Percentiles rank a stretch among this genome's conserved stretches.
These are phyloP conservation scores for Chalaropsis ovoidea DNA, from an alignment of 2,329 filamentous ascomycete species.

Conservation along the genomic window DNA sequence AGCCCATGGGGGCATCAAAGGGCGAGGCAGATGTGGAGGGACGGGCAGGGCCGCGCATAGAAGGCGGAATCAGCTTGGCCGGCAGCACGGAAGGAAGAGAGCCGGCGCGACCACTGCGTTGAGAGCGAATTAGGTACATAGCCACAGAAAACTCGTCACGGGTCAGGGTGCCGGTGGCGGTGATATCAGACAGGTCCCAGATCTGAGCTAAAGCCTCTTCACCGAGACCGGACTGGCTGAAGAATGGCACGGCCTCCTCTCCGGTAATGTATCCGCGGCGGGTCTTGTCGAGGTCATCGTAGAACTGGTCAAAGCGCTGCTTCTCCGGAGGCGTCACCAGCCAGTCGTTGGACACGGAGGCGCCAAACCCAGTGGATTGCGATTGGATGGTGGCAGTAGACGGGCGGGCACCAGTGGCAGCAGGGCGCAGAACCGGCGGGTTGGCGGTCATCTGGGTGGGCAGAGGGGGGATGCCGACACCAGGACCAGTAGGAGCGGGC, in stretches of 20 bases:
- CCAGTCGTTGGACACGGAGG: slow-evolving; percentile 53
- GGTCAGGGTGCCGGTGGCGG: slow-evolving; percentile 73
- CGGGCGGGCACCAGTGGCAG: slow-evolving; percentile 41
- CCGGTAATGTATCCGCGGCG: slow-evolving; percentile 79
- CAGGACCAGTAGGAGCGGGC: slow-evolving; percentile 38
- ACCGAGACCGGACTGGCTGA: slow-evolving; percentile 80
- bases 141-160: slow-evolving; percentile 92
- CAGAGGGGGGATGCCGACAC: slow-evolving; percentile 35
- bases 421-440: slow-evolving; percentile 45
- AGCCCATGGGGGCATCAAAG: slow-evolving; percentile 40
- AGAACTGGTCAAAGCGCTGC: slow-evolving; percentile 75
- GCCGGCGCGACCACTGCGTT: slow-evolving; percentile 60
- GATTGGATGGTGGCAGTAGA: slow-evolving; percentile 35
- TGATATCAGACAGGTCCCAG: slow-evolving; percentile 94
- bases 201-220: slow-evolving; percentile 88
- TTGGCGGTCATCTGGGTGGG: slow-evolving; percentile 73
- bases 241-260: slow-evolving; percentile 87
- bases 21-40: slow-evolving; percentile 42
- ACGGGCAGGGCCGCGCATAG: slow-evolving; percentile 57
- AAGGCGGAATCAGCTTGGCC: slow-evolving; percentile 72
- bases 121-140: slow-evolving; percentile 92
- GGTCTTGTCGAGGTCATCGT: slow-evolving; percentile 68
- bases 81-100: slow-evolving; percentile 67
- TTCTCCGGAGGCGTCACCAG: slow-evolving; percentile 75
- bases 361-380: slow-evolving; percentile 31